These are phyloP conservation scores for Xylaria sp. DNA, from an alignment of 495 filamentous ascomycete genomes.

Conservation along the genomic window DNA sequence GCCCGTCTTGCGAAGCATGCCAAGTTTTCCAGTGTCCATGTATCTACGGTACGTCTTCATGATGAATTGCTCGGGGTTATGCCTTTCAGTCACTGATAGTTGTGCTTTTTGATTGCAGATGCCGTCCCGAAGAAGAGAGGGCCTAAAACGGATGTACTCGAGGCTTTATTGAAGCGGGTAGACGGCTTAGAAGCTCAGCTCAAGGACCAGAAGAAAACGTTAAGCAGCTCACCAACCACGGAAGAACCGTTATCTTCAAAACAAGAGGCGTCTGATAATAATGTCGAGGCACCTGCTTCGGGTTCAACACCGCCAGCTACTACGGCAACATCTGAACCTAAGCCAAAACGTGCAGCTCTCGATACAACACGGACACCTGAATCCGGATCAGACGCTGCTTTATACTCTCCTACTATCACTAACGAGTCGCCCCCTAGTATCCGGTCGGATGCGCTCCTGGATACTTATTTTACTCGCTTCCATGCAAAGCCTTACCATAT, in stretches of 20 bases:
- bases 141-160: slow-evolving; percentile 86
- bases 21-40: slow-evolving; percentile 89
- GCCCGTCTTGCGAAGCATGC: slow-evolving; percentile 85
- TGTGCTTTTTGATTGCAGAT: slow-evolving; percentile 58
- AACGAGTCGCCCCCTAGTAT: slow-evolving; percentile 50
- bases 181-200: slow-evolving; percentile 82
- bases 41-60: slow-evolving; percentile 73
- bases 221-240: slow-evolving; percentile 49
- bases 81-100: slow-evolving; percentile 30
- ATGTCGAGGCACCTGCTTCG: slow-evolving; percentile 6
- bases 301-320: slow-evolving; percentile 24
- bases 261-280: slow-evolving; percentile 16
- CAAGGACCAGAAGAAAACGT: slow-evolving; percentile 67
- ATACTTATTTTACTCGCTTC: slow-evolving; percentile 77
- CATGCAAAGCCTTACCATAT: slow-evolving; percentile 82
- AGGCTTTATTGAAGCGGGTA: slow-evolving; percentile 81
- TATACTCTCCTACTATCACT: slow-evolving; percentile 46
- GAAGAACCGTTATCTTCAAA: slow-evolving; percentile 37
- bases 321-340: slow-evolving; percentile 31
- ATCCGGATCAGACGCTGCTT: slow-evolving; percentile 37
- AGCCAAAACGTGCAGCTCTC: slow-evolving; percentile 35
- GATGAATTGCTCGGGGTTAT: not conserved
- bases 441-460: slow-evolving; percentile 67
- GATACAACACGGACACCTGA: slow-evolving; percentile 34
- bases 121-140: slow-evolving; percentile 88